Percentiles rank a stretch among this genome's conserved stretches.
Evolutionary conservation across 768 basidiomycete species (phyloP).

Genomic region (Boletus tomentosulus): DNA sequence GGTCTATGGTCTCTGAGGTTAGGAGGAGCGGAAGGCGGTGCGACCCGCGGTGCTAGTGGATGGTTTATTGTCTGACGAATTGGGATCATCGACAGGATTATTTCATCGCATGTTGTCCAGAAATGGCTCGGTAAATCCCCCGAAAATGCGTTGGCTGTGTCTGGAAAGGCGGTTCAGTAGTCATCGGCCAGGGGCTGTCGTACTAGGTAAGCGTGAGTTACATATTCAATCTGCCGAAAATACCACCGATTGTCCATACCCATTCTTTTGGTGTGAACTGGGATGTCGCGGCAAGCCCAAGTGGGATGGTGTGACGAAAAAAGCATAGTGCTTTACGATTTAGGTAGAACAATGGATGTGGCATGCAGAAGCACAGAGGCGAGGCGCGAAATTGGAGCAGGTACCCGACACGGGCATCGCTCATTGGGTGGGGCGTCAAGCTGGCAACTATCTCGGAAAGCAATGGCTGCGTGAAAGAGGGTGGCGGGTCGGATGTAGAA

Average conservation of each 20-base stretch:
- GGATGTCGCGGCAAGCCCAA: conserved; percentile 4
- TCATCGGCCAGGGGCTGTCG: conserved; percentile 1
- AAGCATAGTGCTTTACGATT: neutral
- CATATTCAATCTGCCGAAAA: conserved; percentile 8
- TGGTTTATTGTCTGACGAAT: conserved; percentile 9
- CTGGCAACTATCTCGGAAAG: neutral
- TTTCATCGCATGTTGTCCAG: conserved; percentile 1
- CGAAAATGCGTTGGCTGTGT: conserved; percentile 7
- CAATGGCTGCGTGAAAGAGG: conserved; percentile 1
- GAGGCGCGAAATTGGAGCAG: neutral
- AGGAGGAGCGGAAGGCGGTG: neutral
- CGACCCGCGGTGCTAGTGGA: conserved; percentile 2
- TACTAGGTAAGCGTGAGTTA: neutral
- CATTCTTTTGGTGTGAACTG: neutral
- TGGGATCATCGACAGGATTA: conserved; percentile 8
- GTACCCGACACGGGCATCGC: neutral
- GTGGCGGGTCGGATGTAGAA: conserved; percentile 1
- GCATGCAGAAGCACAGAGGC: neutral
- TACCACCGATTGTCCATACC: conserved; percentile 14
- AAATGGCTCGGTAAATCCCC: conserved; percentile 10
- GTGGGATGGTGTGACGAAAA: neutral
- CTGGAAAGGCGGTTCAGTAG: neutral
- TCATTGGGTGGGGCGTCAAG: neutral
- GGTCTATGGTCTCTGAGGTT: conserved; percentile 2
- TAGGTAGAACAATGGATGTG: conserved; percentile 1